Evolutionary conservation across 2,329 filamentous ascomycete genomes (phyloP).

Genomic region (Beauveria asiatica): DNA sequence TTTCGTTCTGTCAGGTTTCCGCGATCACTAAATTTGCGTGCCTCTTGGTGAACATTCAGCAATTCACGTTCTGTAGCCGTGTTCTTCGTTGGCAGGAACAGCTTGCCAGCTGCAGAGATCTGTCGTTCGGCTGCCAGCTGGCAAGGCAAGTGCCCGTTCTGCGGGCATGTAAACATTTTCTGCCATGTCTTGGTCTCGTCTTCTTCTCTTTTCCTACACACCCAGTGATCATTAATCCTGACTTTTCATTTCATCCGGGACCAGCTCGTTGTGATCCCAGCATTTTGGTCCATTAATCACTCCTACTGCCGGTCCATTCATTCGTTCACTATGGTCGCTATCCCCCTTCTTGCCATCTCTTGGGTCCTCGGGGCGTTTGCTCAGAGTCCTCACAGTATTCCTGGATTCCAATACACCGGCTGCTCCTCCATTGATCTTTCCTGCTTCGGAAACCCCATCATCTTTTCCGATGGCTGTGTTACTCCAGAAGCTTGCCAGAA

Average conservation of each 20-base stretch:
- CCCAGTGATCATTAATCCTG: constrained; percentile 7
- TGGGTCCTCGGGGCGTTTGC: constrained; percentile 5
- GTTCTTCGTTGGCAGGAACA: constrained; percentile 1
- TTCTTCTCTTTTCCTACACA: constrained; percentile 8
- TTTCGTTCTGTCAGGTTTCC: not conserved
- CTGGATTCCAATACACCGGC: constrained; percentile 20
- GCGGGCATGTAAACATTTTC: not conserved
- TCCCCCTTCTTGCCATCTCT: constrained; percentile 10
- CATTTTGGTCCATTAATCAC: constrained; percentile 10
- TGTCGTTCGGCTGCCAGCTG: constrained; percentile 8
- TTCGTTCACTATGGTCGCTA: constrained; percentile 11
- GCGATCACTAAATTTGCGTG: not conserved
- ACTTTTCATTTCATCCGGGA: constrained; percentile 10
- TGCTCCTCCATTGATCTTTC: constrained; percentile 21
- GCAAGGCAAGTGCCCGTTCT: constrained; percentile 1
- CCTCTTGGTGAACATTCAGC: not conserved
- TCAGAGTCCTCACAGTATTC: constrained; percentile 14
- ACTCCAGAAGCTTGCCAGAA: constrained; percentile 21
- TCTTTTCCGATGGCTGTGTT: constrained; percentile 16
- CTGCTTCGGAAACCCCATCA: constrained; percentile 19
- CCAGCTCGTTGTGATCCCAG: constrained; percentile 5
- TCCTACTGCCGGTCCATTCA: constrained; percentile 7
- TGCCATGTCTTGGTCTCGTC: not conserved
- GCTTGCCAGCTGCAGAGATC: constrained; percentile 4
- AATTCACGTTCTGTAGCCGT: not conserved